Percentiles rank a stretch among this genome's conserved stretches.
Conservation (phyloP, 768 basidiomycete species). For the Boletus bicolor region DNA sequence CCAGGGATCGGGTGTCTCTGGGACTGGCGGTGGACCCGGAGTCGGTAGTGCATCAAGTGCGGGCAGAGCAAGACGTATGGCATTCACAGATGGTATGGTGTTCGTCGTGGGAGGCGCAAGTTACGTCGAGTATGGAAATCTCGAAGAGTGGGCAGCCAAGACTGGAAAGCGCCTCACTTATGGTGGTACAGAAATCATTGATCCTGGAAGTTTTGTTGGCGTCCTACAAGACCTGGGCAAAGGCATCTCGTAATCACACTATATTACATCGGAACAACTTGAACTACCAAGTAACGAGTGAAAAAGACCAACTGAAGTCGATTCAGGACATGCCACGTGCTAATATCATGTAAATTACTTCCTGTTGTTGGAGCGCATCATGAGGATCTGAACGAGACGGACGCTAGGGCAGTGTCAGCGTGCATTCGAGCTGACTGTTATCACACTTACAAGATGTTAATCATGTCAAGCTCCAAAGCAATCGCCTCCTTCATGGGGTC, state of each 20-base stretch:
- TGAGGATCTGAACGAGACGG: slow-evolving; percentile 75
- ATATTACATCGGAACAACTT: background rate
- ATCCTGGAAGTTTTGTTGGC: slow-evolving; percentile 80
- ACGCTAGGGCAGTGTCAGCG: slow-evolving; percentile 44
- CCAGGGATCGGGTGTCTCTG: slow-evolving; percentile 46
- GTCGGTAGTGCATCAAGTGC: slow-evolving; percentile 31
- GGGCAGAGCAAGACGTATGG: slow-evolving; percentile 58
- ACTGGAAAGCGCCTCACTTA: slow-evolving; percentile 87
- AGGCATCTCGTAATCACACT: slow-evolving; percentile 24
- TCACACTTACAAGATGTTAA: slow-evolving; percentile 77
- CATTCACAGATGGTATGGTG: slow-evolving; percentile 84
- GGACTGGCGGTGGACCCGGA: slow-evolving; percentile 43
- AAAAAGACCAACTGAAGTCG: background rate
- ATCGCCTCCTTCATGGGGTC: slow-evolving; percentile 82
- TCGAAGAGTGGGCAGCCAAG: slow-evolving; percentile 88
- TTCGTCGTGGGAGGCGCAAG: slow-evolving; percentile 97
- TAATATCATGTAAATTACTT: slow-evolving; percentile 38
- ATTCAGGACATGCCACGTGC: background rate
- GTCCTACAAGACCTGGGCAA: slow-evolving; percentile 66
- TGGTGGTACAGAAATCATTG: slow-evolving; percentile 92
- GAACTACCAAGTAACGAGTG: slow-evolving; percentile 14
- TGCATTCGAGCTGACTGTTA: background rate
- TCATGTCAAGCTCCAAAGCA: slow-evolving; percentile 78
- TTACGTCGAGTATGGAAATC: slow-evolving; percentile 95
- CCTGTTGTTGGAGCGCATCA: slow-evolving; percentile 57